Percentiles rank a stretch among this genome's conserved stretches.
These are phyloP conservation scores for Ustilago nuda DNA, from an alignment of 1,284 basidiomycete genomes.

Conservation along the genomic window DNA sequence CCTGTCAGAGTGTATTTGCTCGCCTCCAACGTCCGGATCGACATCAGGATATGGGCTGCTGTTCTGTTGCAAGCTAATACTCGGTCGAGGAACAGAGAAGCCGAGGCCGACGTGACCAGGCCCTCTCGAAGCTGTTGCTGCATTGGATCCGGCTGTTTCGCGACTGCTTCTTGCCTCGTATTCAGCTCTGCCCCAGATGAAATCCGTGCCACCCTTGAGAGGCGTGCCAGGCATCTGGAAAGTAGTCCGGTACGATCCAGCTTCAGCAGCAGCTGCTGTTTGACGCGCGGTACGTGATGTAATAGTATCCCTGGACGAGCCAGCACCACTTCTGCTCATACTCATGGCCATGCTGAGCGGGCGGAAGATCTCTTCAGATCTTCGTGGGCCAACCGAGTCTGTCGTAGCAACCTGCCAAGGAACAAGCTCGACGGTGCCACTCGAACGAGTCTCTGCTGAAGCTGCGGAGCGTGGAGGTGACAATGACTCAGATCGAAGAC, in stretches of 20 bases:
- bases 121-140: background rate
- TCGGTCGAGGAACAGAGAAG: background rate
- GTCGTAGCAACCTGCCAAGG: constrained; percentile 39
- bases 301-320: constrained; percentile 16
- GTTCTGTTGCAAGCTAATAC: background rate
- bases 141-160: background rate
- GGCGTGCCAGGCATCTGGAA: constrained; percentile 8
- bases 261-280: background rate
- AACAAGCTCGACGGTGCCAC: constrained; percentile 27
- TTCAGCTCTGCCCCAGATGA: constrained; percentile 12
- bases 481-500: constrained; percentile 13
- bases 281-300: background rate
- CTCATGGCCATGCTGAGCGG: constrained; percentile 21
- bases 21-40: too few species aligned
- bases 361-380: constrained; percentile 38
- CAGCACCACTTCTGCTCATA: constrained; percentile 11
- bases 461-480: constrained; percentile 12
- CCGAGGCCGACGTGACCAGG: constrained; percentile 7
- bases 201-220: constrained; percentile 13
- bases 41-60: constrained; percentile 1
- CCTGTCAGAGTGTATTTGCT: too few species aligned
- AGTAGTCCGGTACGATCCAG: background rate
- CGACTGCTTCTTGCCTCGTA: background rate
- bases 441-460: constrained; percentile 18
- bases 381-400: constrained; percentile 1